These are phyloP conservation scores for Pilaira anomala DNA, from an alignment of 192 early-diverging fungal genomes.

Conservation along the genomic window DNA sequence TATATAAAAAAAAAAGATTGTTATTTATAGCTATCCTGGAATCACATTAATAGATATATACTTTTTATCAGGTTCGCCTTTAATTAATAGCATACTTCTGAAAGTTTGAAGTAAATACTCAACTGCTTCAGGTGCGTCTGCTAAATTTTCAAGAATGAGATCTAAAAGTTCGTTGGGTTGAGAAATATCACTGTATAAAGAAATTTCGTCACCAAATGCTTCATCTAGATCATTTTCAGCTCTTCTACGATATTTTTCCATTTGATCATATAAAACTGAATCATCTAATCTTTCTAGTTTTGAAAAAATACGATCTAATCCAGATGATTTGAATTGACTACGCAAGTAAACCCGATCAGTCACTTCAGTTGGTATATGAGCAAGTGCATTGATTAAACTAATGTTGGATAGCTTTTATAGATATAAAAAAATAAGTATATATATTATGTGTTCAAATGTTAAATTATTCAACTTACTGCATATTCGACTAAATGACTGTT, in stretches of 20 bases:
- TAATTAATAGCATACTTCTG: slow-evolving; percentile 69
- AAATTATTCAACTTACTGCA: slow-evolving; percentile 37
- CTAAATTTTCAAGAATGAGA: slow-evolving; percentile 57
- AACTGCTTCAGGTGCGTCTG: slow-evolving; percentile 53
- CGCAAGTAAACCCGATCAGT: slow-evolving; percentile 67
- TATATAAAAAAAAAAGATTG: neutral
- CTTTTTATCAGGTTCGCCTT: slow-evolving; percentile 66
- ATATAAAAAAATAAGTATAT: neutral
- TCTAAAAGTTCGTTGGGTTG: slow-evolving; percentile 70
- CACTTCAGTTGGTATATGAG: slow-evolving; percentile 66
- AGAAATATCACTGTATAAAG: slow-evolving; percentile 61
- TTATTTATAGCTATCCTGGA: neutral
- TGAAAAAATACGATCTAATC: slow-evolving; percentile 57
- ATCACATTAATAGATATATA: slow-evolving; percentile 32
- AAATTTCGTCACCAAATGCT: slow-evolving; percentile 49
- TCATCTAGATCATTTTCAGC: slow-evolving; percentile 32
- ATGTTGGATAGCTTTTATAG: slow-evolving; percentile 58
- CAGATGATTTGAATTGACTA: slow-evolving; percentile 68
- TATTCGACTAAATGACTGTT: slow-evolving; percentile 77
- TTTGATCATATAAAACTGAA: slow-evolving; percentile 29
- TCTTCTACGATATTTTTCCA: slow-evolving; percentile 19
- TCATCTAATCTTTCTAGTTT: slow-evolving; percentile 51
- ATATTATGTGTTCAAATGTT: neutral
- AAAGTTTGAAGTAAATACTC: slow-evolving; percentile 66
- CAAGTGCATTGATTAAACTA: slow-evolving; percentile 70